Evolutionary conservation across 2,329 filamentous ascomycete genomes (phyloP).

Genomic region (Fusarium brachygibbosum): DNA sequence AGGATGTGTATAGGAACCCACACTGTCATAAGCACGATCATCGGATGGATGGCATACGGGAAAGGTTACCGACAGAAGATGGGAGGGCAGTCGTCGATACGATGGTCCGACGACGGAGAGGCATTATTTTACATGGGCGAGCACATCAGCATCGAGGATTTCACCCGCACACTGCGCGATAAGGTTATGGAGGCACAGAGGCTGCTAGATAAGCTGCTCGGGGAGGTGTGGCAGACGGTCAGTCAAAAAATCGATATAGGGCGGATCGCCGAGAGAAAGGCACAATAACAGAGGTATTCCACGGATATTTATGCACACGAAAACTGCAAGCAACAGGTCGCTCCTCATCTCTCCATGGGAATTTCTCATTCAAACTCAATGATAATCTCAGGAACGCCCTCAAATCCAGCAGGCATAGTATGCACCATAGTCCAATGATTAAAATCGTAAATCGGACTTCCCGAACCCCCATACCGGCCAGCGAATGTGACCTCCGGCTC

Average conservation of each 20-base stretch:
- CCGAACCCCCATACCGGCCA: constrained; percentile 16
- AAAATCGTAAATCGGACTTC: constrained; percentile 16
- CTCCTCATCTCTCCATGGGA: rapidly evolving
- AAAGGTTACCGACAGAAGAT: no score
- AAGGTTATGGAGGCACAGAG: background rate
- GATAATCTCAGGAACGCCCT: constrained; percentile 11
- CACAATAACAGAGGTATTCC: no score
- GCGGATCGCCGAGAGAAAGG: no score
- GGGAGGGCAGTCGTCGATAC: background rate
- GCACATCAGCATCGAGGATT: background rate
- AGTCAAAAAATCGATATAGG: no score
- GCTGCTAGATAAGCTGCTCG: background rate
- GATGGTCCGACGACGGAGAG: background rate
- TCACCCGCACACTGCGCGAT: background rate
- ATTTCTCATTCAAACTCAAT: constrained; percentile 14
- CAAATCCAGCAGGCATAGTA: constrained; percentile 6
- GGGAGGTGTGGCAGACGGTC: background rate
- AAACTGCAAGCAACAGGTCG: no score
- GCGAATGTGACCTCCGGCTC: constrained; percentile 6
- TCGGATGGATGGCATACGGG: no score
- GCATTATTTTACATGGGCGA: background rate
- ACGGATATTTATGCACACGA: no score
- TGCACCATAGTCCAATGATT: constrained; percentile 25
- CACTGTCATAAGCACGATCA: no score
- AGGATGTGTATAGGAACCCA: no score